Base-by-base conservation (phyloP, 148 eudicot genomes). In the Cornus suecica region DNA sequence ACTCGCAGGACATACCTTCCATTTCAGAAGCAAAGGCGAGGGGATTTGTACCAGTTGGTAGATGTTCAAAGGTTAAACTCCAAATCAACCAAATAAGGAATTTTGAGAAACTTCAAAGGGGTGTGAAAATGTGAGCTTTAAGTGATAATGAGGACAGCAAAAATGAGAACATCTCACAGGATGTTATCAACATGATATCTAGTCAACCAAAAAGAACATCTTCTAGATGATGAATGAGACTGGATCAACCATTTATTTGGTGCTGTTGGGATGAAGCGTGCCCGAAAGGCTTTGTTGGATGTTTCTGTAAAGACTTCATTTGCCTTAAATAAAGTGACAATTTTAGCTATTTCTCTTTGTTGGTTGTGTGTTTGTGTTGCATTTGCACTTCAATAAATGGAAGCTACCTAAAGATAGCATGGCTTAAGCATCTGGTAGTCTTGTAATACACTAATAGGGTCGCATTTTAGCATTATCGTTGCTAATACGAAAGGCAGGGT, bases 1-100 rank as follows among this genome's bases (percentile, higher is more conserved):
- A 70, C 61, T 23, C 77, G 16, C 80, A 93, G 97, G 84, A 85
- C 85, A 37, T 84, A 87, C 70, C 95, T 93, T 22, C 97, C 97
- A 48, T 77, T 93, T 25, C 89, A 83, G 84, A 90, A 88, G 87
- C 97, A 93, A 74, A 87, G 97, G 30, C 84, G 97, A 60, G 97
- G 97, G 58, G 97, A 93, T 81, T 86, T 93, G 71, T 93, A 93
- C 83, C 90, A 87, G 82, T 24, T 93, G 78, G 87, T 89, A 22
- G 97, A 93, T 73, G 91, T 93, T 34, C 93, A 87, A 74, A 87
- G 95, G 81, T 72, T 81, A 48, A 77, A 80, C 34, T 70, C 86
- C 4, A 25, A 22, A 56, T 5, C 31, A 56, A 26, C 37, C 28
- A 54, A 71, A 31, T 71, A 16, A 56, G 42, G 26, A 71, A 30